These are phyloP conservation scores for Apophysomyces elegans DNA, from an alignment of 371 early-diverging fungal species.

Conservation along the genomic window DNA sequence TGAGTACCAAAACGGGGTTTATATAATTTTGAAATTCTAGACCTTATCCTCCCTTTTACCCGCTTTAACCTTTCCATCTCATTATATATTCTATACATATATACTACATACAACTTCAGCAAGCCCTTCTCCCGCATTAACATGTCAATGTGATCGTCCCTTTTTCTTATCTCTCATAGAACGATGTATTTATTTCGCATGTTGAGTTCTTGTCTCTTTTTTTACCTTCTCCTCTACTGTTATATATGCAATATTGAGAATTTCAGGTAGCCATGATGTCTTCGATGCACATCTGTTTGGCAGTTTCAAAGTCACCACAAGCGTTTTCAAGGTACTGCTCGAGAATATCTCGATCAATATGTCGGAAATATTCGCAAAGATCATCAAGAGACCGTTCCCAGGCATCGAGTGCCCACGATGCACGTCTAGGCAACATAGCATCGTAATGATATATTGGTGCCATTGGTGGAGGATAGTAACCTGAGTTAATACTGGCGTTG, in stretches of 20 bases:
- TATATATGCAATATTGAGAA: neutral
- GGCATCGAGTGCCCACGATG: neutral
- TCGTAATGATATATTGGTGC: neutral
- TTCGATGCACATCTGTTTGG: conserved; percentile 16
- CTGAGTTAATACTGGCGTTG: neutral
- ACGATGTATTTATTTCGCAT: conserved; percentile 3
- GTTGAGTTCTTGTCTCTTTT: neutral
- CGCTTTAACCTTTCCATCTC: neutral
- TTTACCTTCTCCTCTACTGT: too few species aligned
- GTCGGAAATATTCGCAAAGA: conserved; percentile 19
- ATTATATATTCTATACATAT: neutral
- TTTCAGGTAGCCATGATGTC: conserved; percentile 7
- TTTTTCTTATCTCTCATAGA: neutral
- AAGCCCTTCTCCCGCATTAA: neutral
- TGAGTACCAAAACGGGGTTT: neutral
- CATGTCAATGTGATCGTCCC: neutral
- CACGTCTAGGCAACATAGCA: neutral
- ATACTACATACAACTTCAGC: neutral
- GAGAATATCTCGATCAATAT: conserved; percentile 18
- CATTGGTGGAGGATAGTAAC: neutral
- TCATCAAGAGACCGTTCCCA: conserved; percentile 9
- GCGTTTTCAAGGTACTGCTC: conserved; percentile 9
- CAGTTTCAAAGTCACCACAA: conserved; percentile 16
- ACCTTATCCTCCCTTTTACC: neutral
- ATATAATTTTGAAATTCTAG: neutral